Percentiles rank a stretch among this genome's conserved stretches.
These are phyloP conservation scores for Petunia secreta DNA, from an alignment of 257 asterid species.

Conservation along the genomic window DNA sequence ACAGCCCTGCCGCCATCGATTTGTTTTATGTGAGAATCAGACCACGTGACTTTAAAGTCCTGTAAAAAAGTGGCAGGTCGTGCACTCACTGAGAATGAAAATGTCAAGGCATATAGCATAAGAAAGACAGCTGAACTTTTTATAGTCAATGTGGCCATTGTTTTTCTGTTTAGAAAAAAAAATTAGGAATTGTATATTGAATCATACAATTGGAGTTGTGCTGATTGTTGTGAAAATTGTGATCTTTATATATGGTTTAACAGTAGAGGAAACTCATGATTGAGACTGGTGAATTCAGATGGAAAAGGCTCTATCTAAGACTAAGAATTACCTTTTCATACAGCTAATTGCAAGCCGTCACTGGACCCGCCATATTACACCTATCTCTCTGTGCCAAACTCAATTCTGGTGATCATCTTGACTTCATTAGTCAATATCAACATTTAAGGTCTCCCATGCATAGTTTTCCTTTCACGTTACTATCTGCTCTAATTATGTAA, in stretches of 20 bases:
- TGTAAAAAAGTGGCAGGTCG: slow-evolving; percentile 68
- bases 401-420: neutral
- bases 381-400: neutral
- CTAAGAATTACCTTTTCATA: slow-evolving; percentile 40
- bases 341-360: slow-evolving; percentile 66
- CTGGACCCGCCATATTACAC: slow-evolving; percentile 49
- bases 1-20: slow-evolving; percentile 65
- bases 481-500: neutral
- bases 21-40: slow-evolving; percentile 69
- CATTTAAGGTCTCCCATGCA: neutral
- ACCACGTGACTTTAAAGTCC: slow-evolving; percentile 62
- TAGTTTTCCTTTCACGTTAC: neutral
- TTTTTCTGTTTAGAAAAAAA: neutral
- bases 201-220: neutral
- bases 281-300: slow-evolving; percentile 10
- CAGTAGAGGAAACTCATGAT: neutral
- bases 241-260: neutral
- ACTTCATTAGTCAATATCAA: neutral
- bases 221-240: slow-evolving; percentile 29
- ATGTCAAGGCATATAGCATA: slow-evolving; percentile 27
- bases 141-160: slow-evolving; percentile 25
- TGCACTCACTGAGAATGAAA: slow-evolving; percentile 36
- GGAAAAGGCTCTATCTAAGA: neutral
- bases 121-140: slow-evolving; percentile 24
- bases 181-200: neutral